Evolutionary conservation across 2,329 filamentous ascomycete species (phyloP).

Genomic region (Alternaria longipes): DNA sequence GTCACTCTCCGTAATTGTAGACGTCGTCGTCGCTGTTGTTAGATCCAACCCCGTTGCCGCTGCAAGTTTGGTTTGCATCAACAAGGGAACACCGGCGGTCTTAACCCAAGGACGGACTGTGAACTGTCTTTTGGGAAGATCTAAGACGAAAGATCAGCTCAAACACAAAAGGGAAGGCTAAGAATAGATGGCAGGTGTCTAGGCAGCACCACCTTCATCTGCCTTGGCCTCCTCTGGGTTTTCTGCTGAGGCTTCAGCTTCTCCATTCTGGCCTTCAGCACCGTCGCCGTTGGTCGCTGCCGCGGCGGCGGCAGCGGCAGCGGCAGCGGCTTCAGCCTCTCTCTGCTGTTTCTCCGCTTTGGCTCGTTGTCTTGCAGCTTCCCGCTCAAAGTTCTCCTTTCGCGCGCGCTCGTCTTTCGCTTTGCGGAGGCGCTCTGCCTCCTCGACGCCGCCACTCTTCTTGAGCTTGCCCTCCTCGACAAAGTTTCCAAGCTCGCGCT

Average conservation of each 20-base stretch:
- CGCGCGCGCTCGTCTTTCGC: slow-evolving; percentile 87
- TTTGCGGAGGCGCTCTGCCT: slow-evolving; percentile 84
- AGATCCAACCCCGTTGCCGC: slow-evolving; percentile 10
- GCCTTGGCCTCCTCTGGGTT: slow-evolving; percentile 41
- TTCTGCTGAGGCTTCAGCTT: slow-evolving; percentile 26
- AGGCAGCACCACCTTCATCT: slow-evolving; percentile 50
- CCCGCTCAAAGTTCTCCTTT: slow-evolving; percentile 72
- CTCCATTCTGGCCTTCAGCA: slow-evolving; percentile 37
- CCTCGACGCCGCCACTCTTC: slow-evolving; percentile 94
- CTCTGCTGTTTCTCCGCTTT: slow-evolving; percentile 57
- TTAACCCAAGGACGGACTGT: slow-evolving; percentile 42
- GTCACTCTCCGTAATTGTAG: background rate
- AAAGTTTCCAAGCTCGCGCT: slow-evolving; percentile 84
- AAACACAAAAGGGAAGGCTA: slow-evolving; percentile 18
- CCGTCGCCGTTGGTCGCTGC: slow-evolving; percentile 32
- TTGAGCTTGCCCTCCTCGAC: slow-evolving; percentile 91
- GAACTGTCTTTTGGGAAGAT: slow-evolving; percentile 28
- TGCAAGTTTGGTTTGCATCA: slow-evolving; percentile 25
- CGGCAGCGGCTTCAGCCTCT: slow-evolving; percentile 44
- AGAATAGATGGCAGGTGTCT: slow-evolving; percentile 30
- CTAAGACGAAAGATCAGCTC: slow-evolving; percentile 40
- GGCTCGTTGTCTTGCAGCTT: slow-evolving; percentile 57
- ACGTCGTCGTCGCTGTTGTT: slow-evolving; percentile 2
- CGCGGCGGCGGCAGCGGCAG: slow-evolving; percentile 35
- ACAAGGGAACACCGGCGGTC: slow-evolving; percentile 30